Conservation (phyloP, 129 eudicot species). For the Arctium lappa region DNA sequence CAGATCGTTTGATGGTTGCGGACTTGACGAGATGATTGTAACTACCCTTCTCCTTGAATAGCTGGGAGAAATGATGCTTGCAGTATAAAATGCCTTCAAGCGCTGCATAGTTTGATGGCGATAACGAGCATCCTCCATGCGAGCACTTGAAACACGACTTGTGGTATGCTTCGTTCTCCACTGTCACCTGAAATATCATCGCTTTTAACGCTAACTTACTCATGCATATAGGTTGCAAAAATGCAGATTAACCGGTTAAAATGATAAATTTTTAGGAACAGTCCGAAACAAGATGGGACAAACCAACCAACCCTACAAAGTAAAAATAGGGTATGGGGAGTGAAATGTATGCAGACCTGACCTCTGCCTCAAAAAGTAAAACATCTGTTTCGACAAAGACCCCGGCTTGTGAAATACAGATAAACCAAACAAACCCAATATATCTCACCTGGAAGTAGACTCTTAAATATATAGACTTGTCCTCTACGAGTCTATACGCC, state of each 20-base stretch:
- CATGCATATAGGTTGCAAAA: not conserved
- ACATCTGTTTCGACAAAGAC: not conserved
- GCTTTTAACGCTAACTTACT: not conserved
- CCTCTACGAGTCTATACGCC: not conserved
- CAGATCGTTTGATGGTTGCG: conserved; percentile 73
- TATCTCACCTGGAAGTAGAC: no score
- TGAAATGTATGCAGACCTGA: no score
- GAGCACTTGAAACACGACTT: conserved; percentile 95
- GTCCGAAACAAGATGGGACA: no score
- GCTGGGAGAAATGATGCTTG: conserved; percentile 97
- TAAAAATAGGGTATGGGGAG: no score
- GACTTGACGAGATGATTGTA: conserved; percentile 86
- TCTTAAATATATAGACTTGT: not conserved
- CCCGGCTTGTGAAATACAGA: not conserved
- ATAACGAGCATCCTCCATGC: conserved; percentile 86
- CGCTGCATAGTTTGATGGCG: conserved; percentile 95
- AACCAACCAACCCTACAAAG: no score
- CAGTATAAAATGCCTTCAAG: conserved; percentile 82
- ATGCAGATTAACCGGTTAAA: no score
- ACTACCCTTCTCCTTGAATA: conserved; percentile 96
- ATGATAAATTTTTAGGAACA: no score
- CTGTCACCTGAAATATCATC: conserved; percentile 64
- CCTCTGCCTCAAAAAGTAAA: not conserved
- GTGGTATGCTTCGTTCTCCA: conserved; percentile 77
- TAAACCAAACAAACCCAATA: no score